These are phyloP conservation scores for Lichina pygmaea DNA, from an alignment of 495 filamentous ascomycete genomes.

Conservation along the genomic window DNA sequence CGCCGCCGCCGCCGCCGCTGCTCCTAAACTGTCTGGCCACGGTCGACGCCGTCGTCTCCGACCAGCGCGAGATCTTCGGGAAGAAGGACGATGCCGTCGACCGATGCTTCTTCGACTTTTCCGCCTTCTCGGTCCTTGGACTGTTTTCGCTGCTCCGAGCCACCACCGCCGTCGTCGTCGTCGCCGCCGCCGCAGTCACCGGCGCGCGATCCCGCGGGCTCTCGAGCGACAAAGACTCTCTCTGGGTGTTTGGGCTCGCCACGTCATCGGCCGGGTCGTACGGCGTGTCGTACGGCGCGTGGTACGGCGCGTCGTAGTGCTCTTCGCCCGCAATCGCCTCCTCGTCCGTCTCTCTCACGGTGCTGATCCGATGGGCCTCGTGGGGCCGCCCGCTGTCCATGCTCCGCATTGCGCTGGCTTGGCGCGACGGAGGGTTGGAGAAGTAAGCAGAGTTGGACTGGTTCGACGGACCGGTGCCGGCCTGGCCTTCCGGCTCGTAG, in stretches of 20 bases:
- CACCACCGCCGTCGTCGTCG: conserved; percentile 6
- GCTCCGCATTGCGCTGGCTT: conserved; percentile 26
- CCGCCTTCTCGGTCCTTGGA: conserved; percentile 31
- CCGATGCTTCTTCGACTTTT: conserved; percentile 73
- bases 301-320: conserved; percentile 12
- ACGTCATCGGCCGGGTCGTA: conserved; percentile 22
- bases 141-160: conserved; percentile 38
- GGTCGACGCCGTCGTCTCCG: conserved; percentile 80
- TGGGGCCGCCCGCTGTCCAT: conserved; percentile 30
- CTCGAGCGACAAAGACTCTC: conserved; percentile 29
- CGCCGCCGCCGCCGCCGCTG: conserved; percentile 8
- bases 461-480: conserved; percentile 39
- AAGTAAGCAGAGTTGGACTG: conserved; percentile 57
- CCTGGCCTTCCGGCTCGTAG: conserved; percentile 63
- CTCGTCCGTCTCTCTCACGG: conserved; percentile 57
- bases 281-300: conserved; percentile 14
- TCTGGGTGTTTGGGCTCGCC: conserved; percentile 4
- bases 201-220: conserved; percentile 34
- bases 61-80: conserved; percentile 90
- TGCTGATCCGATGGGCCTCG: conserved; percentile 60
- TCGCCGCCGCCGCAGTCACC: too few species aligned
- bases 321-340: conserved; percentile 26
- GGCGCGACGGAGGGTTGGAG: conserved; percentile 36
- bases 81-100: conserved; percentile 71
- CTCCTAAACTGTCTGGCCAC: conserved; percentile 23